Evolutionary conservation across 192 early-diverging fungal species (phyloP), one percentile per base, ranked within the genome.

Genomic region (Polychytrium aggregatum): DNA sequence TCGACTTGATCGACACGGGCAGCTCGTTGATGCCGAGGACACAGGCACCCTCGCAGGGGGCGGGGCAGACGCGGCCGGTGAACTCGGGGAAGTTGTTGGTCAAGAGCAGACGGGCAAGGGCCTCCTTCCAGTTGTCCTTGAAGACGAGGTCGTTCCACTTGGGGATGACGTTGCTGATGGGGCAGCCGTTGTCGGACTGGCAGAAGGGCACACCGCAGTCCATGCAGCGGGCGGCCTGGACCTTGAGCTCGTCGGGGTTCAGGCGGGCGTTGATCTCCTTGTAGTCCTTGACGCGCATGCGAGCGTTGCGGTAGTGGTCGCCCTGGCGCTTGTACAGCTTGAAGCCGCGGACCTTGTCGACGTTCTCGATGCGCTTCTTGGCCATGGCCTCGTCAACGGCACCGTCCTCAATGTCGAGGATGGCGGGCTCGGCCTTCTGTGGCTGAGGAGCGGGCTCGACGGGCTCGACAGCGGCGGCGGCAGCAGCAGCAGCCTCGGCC

Each of bases 81-180:
- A 98, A 98, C 70, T 98, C 95, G 40, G 95, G 95, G 77, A 98
- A 98, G 74, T 98, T 98, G 78, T 94, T 95, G 52, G 95, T 98
- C 71, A 92, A 82, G 52, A 92, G 68, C 46, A 98, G 72, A 29
- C 95, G 84, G 50, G 88, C 81, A 29, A 94, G 77, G 14, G 95
- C 95, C 9, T 90, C 91, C 62, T 85, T 75, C 95, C 95, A 98
- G 60, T 93, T 87, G 70, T 92, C 74, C 63, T 83, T 84, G 77
- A 86, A 98, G 25, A 98, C 85, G 16, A 98, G 71, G 41, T 98
- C 92, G 65, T 98, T 98, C 90, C 92, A 98, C 72, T 93, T 93
- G 45, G 95, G 95, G 55, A 98, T 96, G 41, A 98, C 83, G 71
- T 98, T 98, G 52, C 95, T 89, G 41, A 98, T 92, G 22, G 95